phyloP scores from a whole-genome alignment of 805 yeast species.

The Ogataea naganishii region DNA sequence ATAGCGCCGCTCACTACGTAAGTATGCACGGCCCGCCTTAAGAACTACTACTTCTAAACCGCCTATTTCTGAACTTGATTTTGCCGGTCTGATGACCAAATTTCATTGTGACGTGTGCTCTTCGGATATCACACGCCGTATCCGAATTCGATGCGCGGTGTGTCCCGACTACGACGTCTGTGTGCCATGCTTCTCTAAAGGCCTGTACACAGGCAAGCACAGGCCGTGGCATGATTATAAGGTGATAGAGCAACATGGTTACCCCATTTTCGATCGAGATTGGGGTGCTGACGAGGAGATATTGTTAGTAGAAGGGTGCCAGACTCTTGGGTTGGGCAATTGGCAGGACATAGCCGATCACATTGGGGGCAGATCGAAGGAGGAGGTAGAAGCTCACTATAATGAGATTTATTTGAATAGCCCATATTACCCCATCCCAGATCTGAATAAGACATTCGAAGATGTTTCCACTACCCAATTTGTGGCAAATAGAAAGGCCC shows the following conservation, averaged over 20 bases:
- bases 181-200: conserved; percentile 92
- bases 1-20: too few relatives aligned
- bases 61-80: too few relatives aligned
- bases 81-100: conserved; percentile 35
- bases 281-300: conserved; percentile 99
- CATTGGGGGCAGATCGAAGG: conserved; percentile 85
- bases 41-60: too few relatives aligned
- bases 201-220: conserved; percentile 72
- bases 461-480: conserved; percentile 61
- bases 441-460: conserved; percentile 62
- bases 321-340: conserved; percentile 85
- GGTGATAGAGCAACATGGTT: conserved; percentile 89
- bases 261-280: conserved; percentile 79
- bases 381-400: conserved; percentile 86
- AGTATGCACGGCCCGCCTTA: too few relatives aligned
- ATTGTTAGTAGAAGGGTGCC: conserved; percentile 82
- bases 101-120: conserved; percentile 95
- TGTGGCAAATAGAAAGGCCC: conserved; percentile 51
- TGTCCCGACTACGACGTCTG: conserved; percentile 95
- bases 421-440: conserved; percentile 79
- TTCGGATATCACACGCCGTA: conserved; percentile 90
- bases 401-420: conserved; percentile 60
- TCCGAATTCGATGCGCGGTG: conserved; percentile 83
- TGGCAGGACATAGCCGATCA: conserved; percentile 99
- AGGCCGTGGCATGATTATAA: conserved; percentile 91